Conservation (phyloP, 352 stramenopile genomes). For the Thraustotheca clavata region DNA sequence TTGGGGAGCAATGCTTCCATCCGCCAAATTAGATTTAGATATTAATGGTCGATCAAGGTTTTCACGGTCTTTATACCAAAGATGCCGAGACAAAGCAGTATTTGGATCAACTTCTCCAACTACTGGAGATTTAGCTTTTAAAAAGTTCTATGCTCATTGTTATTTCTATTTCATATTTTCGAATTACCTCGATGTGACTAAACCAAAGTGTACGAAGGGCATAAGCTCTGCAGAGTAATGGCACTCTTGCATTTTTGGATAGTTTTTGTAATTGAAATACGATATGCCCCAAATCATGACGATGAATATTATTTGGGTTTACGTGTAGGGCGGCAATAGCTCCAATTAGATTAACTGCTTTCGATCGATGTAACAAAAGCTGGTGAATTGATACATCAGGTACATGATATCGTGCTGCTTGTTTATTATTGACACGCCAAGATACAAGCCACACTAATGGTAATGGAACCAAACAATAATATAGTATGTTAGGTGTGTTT, state of each 20-base stretch:
- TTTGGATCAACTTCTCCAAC: background rate
- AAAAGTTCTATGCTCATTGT: background rate
- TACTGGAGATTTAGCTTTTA: background rate
- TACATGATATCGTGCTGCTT: slow-evolving; percentile 7
- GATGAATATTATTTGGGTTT: slow-evolving; percentile 5
- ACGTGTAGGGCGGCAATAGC: slow-evolving; percentile 11
- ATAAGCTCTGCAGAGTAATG: background rate
- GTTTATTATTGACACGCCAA: slow-evolving; percentile 3
- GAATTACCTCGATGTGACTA: slow-evolving; percentile 9
- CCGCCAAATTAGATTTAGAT: no score
- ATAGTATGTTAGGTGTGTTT: background rate
- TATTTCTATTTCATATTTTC: background rate
- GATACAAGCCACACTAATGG: slow-evolving; percentile 8
- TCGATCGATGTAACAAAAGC: background rate
- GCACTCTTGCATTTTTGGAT: background rate
- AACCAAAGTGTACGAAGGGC: slow-evolving; percentile 16
- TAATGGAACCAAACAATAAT: background rate
- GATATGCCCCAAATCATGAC: background rate
- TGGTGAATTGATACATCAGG: slow-evolving; percentile 15
- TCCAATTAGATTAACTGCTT: background rate
- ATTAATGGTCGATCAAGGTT: slow-evolving; percentile 5
- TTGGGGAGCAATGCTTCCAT: no score
- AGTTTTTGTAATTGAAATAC: background rate
- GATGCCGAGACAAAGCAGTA: background rate
- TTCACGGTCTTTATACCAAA: slow-evolving; percentile 15